Percentiles rank a stretch among this genome's conserved stretches.
Evolutionary conservation across 257 asterid genomes (phyloP).

Genomic region (Lithospermum erythrorhizon): DNA sequence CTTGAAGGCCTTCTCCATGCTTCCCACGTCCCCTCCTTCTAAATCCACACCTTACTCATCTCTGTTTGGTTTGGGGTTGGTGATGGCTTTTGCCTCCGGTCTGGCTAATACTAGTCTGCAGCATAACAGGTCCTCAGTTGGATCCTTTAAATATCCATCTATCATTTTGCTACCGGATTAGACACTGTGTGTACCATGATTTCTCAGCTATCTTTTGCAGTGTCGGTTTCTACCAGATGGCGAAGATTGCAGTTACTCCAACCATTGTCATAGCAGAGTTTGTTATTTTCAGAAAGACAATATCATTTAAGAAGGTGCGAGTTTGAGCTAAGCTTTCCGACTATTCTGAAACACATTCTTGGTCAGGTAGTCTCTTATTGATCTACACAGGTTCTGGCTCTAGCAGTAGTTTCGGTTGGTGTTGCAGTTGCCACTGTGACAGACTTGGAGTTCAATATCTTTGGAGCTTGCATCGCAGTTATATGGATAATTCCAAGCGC

Average conservation of each 20-base stretch:
- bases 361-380: background rate
- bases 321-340: background rate
- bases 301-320: constrained; percentile 48
- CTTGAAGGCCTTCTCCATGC: constrained; percentile 50
- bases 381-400: constrained; percentile 44
- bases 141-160: background rate
- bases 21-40: constrained; percentile 71
- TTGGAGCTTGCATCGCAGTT: constrained; percentile 67
- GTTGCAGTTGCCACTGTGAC: constrained; percentile 86
- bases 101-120: constrained; percentile 75
- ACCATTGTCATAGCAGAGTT: constrained; percentile 74
- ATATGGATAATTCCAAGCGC: constrained; percentile 82
- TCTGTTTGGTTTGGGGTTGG: constrained; percentile 60
- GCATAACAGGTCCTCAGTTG: constrained; percentile 52
- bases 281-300: constrained; percentile 40
- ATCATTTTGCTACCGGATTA: background rate
- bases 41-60: constrained; percentile 67
- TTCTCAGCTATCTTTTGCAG: constrained; percentile 29
- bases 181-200: constrained; percentile 5
- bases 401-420: constrained; percentile 59
- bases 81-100: constrained; percentile 86
- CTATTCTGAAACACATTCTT: background rate
- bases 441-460: constrained; percentile 65
- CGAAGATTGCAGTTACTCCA: constrained; percentile 87
- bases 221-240: constrained; percentile 94